Percentiles rank a stretch among this genome's conserved stretches.
These are phyloP conservation scores for Nigrospora oryzae DNA, from an alignment of 2,329 filamentous ascomycete species.

Conservation along the genomic window DNA sequence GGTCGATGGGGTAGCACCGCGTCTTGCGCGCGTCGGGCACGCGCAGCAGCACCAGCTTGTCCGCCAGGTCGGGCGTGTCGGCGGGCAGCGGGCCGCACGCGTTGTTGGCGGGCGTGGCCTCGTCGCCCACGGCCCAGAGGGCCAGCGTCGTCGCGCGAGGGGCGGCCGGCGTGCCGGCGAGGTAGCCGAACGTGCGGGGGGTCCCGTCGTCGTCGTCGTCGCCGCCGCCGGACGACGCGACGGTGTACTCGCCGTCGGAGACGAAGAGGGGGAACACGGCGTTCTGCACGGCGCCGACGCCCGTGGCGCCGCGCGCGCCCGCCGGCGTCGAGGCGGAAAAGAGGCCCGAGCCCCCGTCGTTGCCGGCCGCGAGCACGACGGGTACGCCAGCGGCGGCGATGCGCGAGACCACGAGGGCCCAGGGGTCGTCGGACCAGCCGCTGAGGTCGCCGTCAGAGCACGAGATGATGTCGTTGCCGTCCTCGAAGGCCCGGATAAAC, in stretches of 20 bases:
- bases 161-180: constrained; percentile 6
- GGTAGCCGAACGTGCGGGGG: constrained; percentile 4
- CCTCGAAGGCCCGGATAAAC: constrained; percentile 19
- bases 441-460: constrained; percentile 16
- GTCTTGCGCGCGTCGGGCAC: constrained; percentile 13
- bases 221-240: background rate
- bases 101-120: constrained; percentile 18
- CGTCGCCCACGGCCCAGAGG: constrained; percentile 20
- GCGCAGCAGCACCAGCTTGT: constrained; percentile 29
- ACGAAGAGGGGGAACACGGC: constrained; percentile 6
- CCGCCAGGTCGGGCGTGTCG: constrained; percentile 28
- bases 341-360: constrained; percentile 22
- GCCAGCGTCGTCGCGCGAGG: constrained; percentile 6
- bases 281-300: constrained; percentile 8
- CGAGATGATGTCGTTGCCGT: constrained; percentile 22
- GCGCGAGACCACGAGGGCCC: constrained; percentile 25
- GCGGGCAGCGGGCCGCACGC: constrained; percentile 28
- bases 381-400: constrained; percentile 30
- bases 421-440: constrained; percentile 22
- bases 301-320: constrained; percentile 5
- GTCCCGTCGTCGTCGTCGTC: background rate
- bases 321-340: constrained; percentile 8
- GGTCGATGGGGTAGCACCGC: constrained; percentile 23
- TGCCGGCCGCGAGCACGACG: constrained; percentile 30
- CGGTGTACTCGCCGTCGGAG: background rate